phyloP scores from a whole-genome alignment of 2,329 filamentous ascomycete species.

The Cylindrodendrum hubeiense region DNA sequence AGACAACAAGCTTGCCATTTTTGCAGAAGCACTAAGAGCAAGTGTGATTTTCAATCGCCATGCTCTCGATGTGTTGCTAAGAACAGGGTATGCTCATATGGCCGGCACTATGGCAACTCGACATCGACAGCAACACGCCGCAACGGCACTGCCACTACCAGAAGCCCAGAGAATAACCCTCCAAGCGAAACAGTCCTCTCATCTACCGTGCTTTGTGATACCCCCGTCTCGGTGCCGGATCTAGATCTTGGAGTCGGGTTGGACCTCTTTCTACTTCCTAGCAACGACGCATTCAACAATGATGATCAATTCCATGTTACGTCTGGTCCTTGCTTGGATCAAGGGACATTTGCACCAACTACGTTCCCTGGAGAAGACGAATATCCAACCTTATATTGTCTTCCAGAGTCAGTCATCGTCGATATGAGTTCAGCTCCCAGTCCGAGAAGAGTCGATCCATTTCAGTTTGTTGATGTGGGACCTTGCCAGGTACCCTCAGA shows the following conservation, averaged over 20 bases:
- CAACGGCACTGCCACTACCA: background rate
- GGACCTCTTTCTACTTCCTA: background rate
- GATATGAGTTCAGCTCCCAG: background rate
- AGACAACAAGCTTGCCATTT: slow-evolving; percentile 2
- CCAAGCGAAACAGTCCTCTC: background rate
- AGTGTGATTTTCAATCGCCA: slow-evolving; percentile 8
- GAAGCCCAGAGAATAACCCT: background rate
- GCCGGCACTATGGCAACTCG: background rate
- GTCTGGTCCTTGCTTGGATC: background rate
- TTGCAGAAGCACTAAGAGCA: slow-evolving; percentile 12
- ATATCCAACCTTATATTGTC: background rate
- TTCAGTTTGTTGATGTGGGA: background rate
- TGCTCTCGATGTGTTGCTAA: background rate
- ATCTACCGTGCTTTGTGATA: background rate
- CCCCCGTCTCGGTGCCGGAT: background rate
- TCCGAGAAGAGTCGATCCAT: too few species aligned
- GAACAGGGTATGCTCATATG: background rate
- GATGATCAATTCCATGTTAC: too few species aligned
- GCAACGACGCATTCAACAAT: background rate
- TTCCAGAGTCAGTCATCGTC: background rate
- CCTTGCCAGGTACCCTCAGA: background rate
- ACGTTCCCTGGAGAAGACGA: background rate
- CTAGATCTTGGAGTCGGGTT: background rate
- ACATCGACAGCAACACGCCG: background rate
- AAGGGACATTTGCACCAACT: background rate